Percentiles rank a stretch among this genome's conserved stretches.
These are phyloP conservation scores for Edaphochlamys debaryana DNA, from an alignment of 139 green algal genomes.

Conservation along the genomic window DNA sequence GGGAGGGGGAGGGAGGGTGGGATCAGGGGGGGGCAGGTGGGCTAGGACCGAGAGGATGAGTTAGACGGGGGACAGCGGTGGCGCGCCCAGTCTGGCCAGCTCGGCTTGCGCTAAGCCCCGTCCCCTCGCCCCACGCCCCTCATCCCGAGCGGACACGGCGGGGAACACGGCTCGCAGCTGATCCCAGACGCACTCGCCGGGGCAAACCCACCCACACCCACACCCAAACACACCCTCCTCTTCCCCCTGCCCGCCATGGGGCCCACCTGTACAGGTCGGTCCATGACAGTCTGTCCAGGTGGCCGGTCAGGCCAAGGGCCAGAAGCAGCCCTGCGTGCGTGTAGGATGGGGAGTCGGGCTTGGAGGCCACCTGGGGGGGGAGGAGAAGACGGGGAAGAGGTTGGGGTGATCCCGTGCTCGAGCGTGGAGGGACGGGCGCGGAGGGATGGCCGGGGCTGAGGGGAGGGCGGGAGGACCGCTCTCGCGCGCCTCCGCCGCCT, in stretches of 20 bases:
- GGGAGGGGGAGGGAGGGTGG: neutral
- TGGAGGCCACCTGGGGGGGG: constrained; percentile 85
- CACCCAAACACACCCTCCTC: neutral
- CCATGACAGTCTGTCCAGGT: constrained; percentile 58
- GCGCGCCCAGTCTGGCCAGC: no score
- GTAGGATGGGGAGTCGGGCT: constrained; percentile 79
- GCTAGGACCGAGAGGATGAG: neutral
- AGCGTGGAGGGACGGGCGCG: no score
- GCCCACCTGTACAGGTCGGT: constrained; percentile 60
- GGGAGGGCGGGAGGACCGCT: no score
- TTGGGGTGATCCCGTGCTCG: no score
- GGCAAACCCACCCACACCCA: neutral
- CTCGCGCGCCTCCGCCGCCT: no score
- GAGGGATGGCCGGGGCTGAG: no score
- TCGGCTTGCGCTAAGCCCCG: no score
- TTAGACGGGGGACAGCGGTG: no score
- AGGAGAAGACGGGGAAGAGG: no score
- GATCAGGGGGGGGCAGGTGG: neutral
- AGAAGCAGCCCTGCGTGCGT: constrained; percentile 91
- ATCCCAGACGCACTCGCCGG: neutral
- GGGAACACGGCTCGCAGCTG: no score
- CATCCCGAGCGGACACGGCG: no score
- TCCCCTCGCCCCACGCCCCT: no score
- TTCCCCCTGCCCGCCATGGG: neutral
- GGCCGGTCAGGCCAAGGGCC: constrained; percentile 88